These are phyloP conservation scores for Chlamydomonas schloesseri DNA, from an alignment of 139 green algal species.

Conservation along the genomic window DNA sequence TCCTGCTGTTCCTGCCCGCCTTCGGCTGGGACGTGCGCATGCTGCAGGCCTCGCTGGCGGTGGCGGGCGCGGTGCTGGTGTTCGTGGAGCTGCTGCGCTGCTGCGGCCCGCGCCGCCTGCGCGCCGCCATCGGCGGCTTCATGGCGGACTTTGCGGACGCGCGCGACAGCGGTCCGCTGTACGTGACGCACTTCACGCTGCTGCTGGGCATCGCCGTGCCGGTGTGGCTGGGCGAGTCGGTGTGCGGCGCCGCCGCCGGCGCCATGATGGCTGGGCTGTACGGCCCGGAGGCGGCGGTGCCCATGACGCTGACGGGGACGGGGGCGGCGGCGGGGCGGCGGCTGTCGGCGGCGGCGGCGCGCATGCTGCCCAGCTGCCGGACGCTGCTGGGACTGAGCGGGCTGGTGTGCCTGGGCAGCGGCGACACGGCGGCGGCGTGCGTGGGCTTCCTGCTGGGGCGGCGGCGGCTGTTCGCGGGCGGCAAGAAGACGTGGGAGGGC, in stretches of 20 bases:
- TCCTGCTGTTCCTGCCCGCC: conserved; percentile 80
- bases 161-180: conserved; percentile 70
- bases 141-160: conserved; percentile 81
- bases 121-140: conserved; percentile 61
- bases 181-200: conserved; percentile 86
- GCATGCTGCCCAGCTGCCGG: conserved; percentile 19
- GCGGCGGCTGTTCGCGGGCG: conserved; percentile 42
- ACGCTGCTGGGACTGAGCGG: conserved; percentile 61
- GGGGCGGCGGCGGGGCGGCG: not conserved
- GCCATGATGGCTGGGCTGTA: conserved; percentile 41
- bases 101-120: not conserved
- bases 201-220: conserved; percentile 82
- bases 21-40: conserved; percentile 76
- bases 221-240: conserved; percentile 59
- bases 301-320: not conserved
- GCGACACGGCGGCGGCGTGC: conserved; percentile 69
- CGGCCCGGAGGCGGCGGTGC: conserved; percentile 2
- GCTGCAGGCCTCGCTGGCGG: conserved; percentile 62
- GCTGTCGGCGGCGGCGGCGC: conserved; percentile 17
- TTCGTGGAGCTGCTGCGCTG: conserved; percentile 27
- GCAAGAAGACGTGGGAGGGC: conserved; percentile 84
- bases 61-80: conserved; percentile 47
- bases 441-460: conserved; percentile 64
- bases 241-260: conserved; percentile 36
- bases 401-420: conserved; percentile 74